Evolutionary conservation across 176 grass and related monocot species (phyloP), one percentile per base, ranked within the genome.

Genomic region (Chloris gayana): DNA sequence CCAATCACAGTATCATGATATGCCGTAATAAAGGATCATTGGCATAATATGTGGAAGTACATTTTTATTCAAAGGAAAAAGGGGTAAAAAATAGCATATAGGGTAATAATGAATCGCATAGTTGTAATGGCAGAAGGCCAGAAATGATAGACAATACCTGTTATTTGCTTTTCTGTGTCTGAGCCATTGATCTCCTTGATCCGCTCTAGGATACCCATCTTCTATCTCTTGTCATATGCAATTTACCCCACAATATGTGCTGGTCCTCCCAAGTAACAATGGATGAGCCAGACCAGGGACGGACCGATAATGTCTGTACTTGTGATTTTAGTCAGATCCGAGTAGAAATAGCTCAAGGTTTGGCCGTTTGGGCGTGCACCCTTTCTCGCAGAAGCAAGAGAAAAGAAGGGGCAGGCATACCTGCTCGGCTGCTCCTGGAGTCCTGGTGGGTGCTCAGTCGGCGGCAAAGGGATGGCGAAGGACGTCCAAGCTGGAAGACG

Each of bases 131-230:
- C 44, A 46, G 44, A 14, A 46, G 42, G 70, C 4, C 53, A 42
- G 72, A 65, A 63, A 82, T 77, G 46, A 22, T 18, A 67, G 66
- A n/a, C 29, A 57, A 50, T 86, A 91, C 96, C 92, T 95, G 90
- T 98, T 73, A 92, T 89, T 98, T 98, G 56, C 95, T 98, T 83
- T 98, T 98, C 82, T 98, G 96, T 2, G 92, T 98, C 46, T 92
- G 83, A 57, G 96, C 92, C 96, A 98, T 98, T 92, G 76, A 95
- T 98, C 85, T 93, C 92, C 88, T 98, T 98, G 70, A 95, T 98
- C 65, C 42, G 95, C 89, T 98, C 96, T 3, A 98, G 85, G 67
- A 98, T 98, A 80, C 92, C 96, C 96, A 95, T 98, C n/a, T 89
- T 89, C 85, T 67, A 82, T 57, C 41, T 39, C n/a, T 33, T 84